Evolutionary conservation across 2,329 filamentous ascomycete genomes (phyloP).

Genomic region (Neonectria ditissima): DNA sequence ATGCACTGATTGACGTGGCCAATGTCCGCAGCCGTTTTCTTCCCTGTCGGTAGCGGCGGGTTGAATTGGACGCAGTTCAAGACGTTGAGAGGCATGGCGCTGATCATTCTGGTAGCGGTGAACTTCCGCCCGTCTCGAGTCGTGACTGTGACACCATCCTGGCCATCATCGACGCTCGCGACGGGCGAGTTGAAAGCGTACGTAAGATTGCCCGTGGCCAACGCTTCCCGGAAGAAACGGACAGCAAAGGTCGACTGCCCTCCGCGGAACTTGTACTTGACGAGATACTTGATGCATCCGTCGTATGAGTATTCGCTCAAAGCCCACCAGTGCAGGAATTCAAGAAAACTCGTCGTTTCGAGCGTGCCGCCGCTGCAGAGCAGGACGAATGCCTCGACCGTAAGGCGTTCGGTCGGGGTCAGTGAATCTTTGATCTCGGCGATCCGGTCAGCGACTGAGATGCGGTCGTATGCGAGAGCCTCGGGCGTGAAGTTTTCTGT

Average conservation of each 20-base stretch:
- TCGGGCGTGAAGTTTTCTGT: conserved; percentile 48
- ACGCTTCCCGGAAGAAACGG: conserved; percentile 58
- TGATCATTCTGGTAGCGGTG: conserved; percentile 51
- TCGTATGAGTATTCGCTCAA: conserved; percentile 55
- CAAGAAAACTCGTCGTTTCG: conserved; percentile 57
- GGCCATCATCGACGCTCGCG: conserved; percentile 46
- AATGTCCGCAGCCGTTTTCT: conserved; percentile 50
- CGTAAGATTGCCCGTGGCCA: conserved; percentile 51
- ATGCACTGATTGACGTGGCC: conserved; percentile 59
- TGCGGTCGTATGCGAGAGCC: conserved; percentile 51
- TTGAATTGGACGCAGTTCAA: conserved; percentile 55
- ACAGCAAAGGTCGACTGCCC: conserved; percentile 61
- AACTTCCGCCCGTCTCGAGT: conserved; percentile 48
- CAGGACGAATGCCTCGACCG: conserved; percentile 55
- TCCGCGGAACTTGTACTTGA: conserved; percentile 56
- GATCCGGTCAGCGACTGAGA: conserved; percentile 58
- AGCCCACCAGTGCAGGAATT: conserved; percentile 63
- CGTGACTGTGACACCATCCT: conserved; percentile 48
- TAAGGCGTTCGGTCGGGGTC: conserved; percentile 54
- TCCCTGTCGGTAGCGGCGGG: conserved; percentile 52
- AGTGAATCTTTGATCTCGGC: conserved; percentile 53
- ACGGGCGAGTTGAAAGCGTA: conserved; percentile 57
- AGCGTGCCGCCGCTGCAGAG: conserved; percentile 58
- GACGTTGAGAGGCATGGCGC: conserved; percentile 59
- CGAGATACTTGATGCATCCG: conserved; percentile 53